These are phyloP conservation scores for Starmerella apicola DNA, from an alignment of 805 yeast genomes.

Conservation along the genomic window DNA sequence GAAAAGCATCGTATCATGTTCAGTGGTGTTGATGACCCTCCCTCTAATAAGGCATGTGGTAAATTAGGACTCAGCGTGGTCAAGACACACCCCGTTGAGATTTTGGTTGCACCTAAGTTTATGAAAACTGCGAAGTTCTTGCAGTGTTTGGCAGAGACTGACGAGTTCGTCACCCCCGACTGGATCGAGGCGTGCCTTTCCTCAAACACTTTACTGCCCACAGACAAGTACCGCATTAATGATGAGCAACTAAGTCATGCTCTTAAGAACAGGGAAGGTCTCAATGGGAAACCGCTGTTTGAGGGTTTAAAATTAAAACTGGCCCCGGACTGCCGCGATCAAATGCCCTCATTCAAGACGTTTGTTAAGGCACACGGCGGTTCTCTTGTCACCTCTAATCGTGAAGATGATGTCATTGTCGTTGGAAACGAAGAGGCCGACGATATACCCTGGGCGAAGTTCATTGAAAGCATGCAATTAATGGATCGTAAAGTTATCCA, in stretches of 20 bases:
- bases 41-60: constrained; percentile 19
- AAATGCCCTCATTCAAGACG: constrained; percentile 40
- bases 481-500: constrained; percentile 13
- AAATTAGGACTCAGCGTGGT: constrained; percentile 47
- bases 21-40: constrained; percentile 23
- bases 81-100: constrained; percentile 31
- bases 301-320: constrained; percentile 39
- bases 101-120: constrained; percentile 62
- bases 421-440: constrained; percentile 10
- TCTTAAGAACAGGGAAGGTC: constrained; percentile 7
- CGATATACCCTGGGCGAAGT: constrained; percentile 9
- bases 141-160: constrained; percentile 46
- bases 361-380: constrained; percentile 54
- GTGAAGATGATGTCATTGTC: background rate
- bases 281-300: constrained; percentile 31
- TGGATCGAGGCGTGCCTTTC: constrained; percentile 22
- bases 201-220: constrained; percentile 15
- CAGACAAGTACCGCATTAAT: constrained; percentile 20
- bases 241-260: constrained; percentile 10
- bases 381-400: constrained; percentile 13
- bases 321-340: constrained; percentile 49
- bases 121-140: constrained; percentile 80
- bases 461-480: constrained; percentile 15
- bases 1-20: constrained; percentile 14
- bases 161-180: constrained; percentile 20